These are phyloP conservation scores for Omphalea diandra DNA, from an alignment of 441 rosid genomes.

Conservation along the genomic window DNA sequence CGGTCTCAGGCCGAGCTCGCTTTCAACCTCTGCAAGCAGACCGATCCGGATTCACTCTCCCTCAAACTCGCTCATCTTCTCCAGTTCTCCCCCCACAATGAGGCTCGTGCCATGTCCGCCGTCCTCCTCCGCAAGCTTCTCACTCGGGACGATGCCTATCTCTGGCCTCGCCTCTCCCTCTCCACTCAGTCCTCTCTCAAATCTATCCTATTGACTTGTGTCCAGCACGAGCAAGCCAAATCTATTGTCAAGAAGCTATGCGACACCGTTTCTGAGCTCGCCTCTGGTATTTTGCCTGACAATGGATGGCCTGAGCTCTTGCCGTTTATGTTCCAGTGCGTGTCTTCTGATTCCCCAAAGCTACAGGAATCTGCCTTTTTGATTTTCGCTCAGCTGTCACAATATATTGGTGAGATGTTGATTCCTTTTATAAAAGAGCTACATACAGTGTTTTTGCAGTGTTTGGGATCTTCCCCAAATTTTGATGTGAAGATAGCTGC, in stretches of 20 bases:
- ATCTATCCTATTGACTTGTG: constrained; percentile 60
- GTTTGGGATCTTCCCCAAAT: constrained; percentile 53
- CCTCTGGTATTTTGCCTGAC: constrained; percentile 76
- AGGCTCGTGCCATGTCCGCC: constrained; percentile 91
- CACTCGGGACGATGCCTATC: constrained; percentile 81
- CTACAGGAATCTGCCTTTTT: constrained; percentile 90
- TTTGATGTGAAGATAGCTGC: constrained; percentile 95
- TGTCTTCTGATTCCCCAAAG: constrained; percentile 70
- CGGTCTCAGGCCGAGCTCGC: constrained; percentile 89
- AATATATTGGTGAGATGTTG: constrained; percentile 80
- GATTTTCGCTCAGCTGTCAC: constrained; percentile 88
- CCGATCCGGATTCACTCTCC: constrained; percentile 78
- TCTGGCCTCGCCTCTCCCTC: constrained; percentile 78
- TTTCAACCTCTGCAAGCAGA: constrained; percentile 89
- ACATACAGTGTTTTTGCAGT: constrained; percentile 78
- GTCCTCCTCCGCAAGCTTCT: constrained; percentile 92
- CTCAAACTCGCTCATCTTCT: constrained; percentile 85
- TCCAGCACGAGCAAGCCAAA: constrained; percentile 73
- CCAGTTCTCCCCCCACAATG: constrained; percentile 67
- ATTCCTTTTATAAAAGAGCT: constrained; percentile 79
- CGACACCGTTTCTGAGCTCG: constrained; percentile 94
- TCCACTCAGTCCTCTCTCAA: constrained; percentile 78
- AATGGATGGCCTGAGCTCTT: constrained; percentile 95
- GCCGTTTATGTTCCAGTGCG: constrained; percentile 95
- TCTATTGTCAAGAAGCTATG: constrained; percentile 84